These are phyloP conservation scores for Dispira simplex DNA, from an alignment of 192 early-diverging fungal species.

Conservation along the genomic window DNA sequence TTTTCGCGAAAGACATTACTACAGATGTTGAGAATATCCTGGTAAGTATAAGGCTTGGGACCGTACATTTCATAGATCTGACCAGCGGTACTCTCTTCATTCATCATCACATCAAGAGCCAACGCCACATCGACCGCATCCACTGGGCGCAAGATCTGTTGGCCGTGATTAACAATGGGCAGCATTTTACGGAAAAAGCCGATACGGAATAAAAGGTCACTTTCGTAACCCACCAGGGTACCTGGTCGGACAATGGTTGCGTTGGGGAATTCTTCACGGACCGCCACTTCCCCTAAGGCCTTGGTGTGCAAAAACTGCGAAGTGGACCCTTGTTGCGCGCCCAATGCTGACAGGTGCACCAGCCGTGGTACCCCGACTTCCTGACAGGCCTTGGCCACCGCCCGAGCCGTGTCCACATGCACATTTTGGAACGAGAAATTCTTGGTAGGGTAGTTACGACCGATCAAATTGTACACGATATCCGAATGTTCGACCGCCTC, in stretches of 20 bases:
- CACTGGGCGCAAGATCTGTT: constrained; percentile 26
- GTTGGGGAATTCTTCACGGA: constrained; percentile 76
- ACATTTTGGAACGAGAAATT: constrained; percentile 82
- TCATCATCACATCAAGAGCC: constrained; percentile 58
- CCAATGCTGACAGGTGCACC: constrained; percentile 80
- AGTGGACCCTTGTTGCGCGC: constrained; percentile 54
- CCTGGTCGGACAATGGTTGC: constrained; percentile 88
- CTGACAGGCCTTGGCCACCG: constrained; percentile 58
- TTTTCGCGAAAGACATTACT: constrained; percentile 38
- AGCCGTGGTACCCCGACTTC: constrained; percentile 73
- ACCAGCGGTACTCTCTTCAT: constrained; percentile 55
- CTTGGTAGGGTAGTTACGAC: constrained; percentile 81
- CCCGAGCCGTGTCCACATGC: constrained; percentile 68
- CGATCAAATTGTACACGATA: constrained; percentile 89
- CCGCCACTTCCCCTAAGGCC: constrained; percentile 82
- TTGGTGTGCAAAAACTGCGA: constrained; percentile 75
- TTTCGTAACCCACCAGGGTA: constrained; percentile 81
- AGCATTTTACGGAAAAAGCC: constrained; percentile 35
- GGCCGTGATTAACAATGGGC: constrained; percentile 21
- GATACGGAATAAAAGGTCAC: constrained; percentile 82
- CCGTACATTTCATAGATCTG: constrained; percentile 85
- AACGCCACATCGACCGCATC: constrained; percentile 75
- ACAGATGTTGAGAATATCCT: constrained; percentile 55
- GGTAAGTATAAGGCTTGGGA: constrained; percentile 55
- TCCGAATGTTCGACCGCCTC: constrained; percentile 87